A percentile compares a stretch with the other conserved stretches of the same genome.
Evolutionary conservation across 2,329 filamentous ascomycete genomes (phyloP).

Genomic region (Colletotrichum sp.): DNA sequence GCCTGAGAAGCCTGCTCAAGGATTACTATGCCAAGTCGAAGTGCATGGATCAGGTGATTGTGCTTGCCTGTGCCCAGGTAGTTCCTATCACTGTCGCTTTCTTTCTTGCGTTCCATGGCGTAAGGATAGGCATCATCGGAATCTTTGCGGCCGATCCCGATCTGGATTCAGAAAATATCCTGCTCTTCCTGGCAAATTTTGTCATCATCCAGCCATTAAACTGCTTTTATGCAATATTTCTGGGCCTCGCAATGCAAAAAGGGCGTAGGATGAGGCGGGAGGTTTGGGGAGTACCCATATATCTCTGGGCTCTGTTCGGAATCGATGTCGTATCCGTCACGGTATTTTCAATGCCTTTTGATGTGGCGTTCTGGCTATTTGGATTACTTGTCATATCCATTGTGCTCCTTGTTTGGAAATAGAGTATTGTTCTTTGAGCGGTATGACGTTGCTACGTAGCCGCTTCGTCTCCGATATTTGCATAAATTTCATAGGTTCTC

Average conservation of each 20-base stretch:
- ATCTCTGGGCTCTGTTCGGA: background rate
- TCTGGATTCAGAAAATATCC: background rate
- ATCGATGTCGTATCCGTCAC: background rate
- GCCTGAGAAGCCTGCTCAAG: background rate
- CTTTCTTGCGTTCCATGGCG: background rate
- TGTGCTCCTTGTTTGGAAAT: accelerated
- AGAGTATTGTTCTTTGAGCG: accelerated
- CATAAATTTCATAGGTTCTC: no score
- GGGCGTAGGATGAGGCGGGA: background rate
- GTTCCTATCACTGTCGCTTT: background rate
- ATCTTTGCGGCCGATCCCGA: background rate
- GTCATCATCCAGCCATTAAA: background rate
- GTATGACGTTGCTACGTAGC: background rate
- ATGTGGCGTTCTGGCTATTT: background rate
- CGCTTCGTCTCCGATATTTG: background rate
- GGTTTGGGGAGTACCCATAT: background rate
- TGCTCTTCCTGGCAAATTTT: background rate
- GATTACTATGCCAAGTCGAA: background rate
- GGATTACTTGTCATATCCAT: background rate
- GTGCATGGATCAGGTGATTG: background rate
- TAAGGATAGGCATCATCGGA: background rate
- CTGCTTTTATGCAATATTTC: background rate
- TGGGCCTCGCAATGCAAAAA: background rate
- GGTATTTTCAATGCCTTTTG: background rate
- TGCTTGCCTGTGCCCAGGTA: background rate